These are phyloP conservation scores for Cochlearia excelsa DNA, from an alignment of 345 rosid genomes.

Conservation along the genomic window DNA sequence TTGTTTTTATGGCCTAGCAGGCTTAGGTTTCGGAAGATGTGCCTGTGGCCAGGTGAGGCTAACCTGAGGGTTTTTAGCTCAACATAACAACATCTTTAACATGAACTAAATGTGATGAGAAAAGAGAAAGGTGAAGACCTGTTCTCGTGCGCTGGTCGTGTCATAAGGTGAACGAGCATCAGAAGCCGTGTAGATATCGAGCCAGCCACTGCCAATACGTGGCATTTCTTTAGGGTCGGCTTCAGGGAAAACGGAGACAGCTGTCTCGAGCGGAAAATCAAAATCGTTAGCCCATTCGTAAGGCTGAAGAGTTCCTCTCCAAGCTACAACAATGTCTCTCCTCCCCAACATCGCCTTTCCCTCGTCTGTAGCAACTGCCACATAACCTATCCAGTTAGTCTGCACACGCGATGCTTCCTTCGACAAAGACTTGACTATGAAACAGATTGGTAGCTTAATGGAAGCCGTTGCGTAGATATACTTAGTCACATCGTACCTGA, in stretches of 20 bases:
- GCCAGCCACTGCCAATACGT: conserved; percentile 48
- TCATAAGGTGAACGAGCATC: conserved; percentile 42
- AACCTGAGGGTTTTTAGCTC: background rate
- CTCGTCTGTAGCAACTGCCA: conserved; percentile 51
- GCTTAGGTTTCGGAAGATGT: background rate
- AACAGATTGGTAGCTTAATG: conserved; percentile 35
- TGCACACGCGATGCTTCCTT: conserved; percentile 37
- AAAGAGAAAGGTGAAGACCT: conserved; percentile 42
- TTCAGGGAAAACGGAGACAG: conserved; percentile 27
- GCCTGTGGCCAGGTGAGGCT: too few relatives aligned
- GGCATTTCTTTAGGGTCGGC: conserved; percentile 18
- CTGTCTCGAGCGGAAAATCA: conserved; percentile 36
- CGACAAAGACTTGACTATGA: conserved; percentile 38
- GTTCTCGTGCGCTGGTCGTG: conserved; percentile 51
- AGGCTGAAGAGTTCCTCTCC: conserved; percentile 49
- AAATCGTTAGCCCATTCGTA: conserved; percentile 48
- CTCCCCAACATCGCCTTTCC: conserved; percentile 49
- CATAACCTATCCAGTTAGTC: conserved; percentile 59
- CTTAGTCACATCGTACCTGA: conserved; percentile 44
- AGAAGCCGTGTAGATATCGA: conserved; percentile 45
- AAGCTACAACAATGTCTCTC: conserved; percentile 50
- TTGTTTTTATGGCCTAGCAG: conserved; percentile 8
- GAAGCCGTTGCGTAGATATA: conserved; percentile 59
- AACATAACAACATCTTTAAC: conserved; percentile 1
- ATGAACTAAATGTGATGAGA: conserved; percentile 2